These are phyloP conservation scores for Coemansia sp. DNA, from an alignment of 192 early-diverging fungal species.

Conservation along the genomic window DNA sequence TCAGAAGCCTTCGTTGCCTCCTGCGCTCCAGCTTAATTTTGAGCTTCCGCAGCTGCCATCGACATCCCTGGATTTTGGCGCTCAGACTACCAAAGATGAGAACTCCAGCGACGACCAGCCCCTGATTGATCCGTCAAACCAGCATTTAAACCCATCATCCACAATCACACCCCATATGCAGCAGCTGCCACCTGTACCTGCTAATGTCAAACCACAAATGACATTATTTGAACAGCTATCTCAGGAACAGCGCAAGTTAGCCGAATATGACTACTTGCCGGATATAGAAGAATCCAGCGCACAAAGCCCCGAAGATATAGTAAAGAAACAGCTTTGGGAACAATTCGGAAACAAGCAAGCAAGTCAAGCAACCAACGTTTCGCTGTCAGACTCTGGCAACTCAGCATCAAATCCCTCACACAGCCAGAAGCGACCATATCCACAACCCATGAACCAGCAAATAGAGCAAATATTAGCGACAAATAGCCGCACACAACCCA, in stretches of 20 bases:
- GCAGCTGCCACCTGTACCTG: background rate
- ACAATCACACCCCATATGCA: no score
- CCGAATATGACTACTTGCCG: no score
- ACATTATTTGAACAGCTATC: background rate
- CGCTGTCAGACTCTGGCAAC: background rate
- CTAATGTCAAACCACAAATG: background rate
- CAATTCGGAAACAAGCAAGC: conserved; percentile 17
- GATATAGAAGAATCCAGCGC: background rate
- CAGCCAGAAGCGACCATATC: background rate
- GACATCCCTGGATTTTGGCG: conserved; percentile 8
- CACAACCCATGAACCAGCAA: conserved; percentile 4
- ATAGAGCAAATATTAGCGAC: background rate
- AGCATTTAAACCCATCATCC: no score
- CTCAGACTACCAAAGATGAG: no score
- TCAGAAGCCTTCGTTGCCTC: conserved; percentile 11
- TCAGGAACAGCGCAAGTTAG: background rate
- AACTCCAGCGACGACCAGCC: background rate
- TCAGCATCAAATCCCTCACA: background rate
- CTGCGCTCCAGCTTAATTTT: conserved; percentile 39
- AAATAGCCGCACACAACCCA: background rate
- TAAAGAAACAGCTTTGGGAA: conserved; percentile 17
- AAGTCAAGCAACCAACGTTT: background rate
- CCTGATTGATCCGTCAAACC: no score
- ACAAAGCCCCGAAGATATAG: background rate
- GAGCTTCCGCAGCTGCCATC: conserved; percentile 24